phyloP scores from a whole-genome alignment of 352 stramenopile genomes.

The Pythium sp. region DNA sequence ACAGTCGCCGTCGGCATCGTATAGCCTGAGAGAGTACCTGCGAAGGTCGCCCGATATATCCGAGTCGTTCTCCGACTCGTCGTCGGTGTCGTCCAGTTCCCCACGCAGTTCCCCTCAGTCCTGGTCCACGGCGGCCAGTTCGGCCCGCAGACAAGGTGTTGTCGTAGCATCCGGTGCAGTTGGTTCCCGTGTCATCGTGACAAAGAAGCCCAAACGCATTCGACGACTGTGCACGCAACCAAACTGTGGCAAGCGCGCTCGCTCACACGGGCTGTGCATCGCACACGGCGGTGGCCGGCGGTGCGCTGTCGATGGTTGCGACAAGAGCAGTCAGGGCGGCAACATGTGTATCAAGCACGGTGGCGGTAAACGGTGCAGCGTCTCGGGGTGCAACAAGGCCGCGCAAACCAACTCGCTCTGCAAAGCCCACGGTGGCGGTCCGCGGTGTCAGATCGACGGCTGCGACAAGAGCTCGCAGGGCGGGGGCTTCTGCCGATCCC shows the following conservation, averaged over 20 bases:
- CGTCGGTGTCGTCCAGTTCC: background rate
- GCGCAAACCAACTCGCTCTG: constrained; percentile 80
- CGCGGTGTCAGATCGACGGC: constrained; percentile 61
- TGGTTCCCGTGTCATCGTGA: background rate
- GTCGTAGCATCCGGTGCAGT: background rate
- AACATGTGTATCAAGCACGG: constrained; percentile 84
- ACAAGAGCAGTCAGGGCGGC: constrained; percentile 76
- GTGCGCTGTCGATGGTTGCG: constrained; percentile 47
- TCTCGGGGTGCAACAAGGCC: constrained; percentile 69
- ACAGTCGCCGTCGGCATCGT: background rate
- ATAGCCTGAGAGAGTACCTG: constrained; percentile 1
- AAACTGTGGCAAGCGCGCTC: constrained; percentile 27
- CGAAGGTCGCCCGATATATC: background rate
- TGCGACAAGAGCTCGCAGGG: constrained; percentile 72
- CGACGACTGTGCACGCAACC: constrained; percentile 20
- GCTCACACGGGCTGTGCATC: constrained; percentile 29
- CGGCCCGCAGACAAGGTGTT: background rate
- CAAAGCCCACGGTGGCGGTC: constrained; percentile 80
- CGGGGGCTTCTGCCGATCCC: constrained; percentile 74
- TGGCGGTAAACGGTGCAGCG: constrained; percentile 72
- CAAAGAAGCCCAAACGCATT: constrained; percentile 17
- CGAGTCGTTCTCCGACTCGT: constrained; percentile 7
- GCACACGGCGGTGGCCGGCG: constrained; percentile 27
- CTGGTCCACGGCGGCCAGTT: background rate
- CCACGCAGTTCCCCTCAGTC: background rate